A percentile compares a stretch with the other conserved stretches of the same genome.
Conservation (phyloP, 805 yeast species). For the Tetrapisispora taiwanensis region DNA sequence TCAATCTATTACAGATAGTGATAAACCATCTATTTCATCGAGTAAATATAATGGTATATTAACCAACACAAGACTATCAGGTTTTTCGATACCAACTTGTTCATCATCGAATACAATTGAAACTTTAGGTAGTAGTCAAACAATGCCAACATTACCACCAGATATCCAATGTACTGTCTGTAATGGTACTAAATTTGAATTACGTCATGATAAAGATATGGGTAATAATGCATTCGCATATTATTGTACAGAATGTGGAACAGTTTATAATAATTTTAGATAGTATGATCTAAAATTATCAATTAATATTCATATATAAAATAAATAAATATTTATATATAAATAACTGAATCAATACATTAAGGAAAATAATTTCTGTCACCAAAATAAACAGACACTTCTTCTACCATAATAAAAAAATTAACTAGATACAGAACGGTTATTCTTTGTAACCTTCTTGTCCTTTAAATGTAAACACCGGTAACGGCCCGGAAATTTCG, state of each 20-base stretch:
- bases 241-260: constrained; percentile 24
- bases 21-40: neutral
- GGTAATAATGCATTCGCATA: constrained; percentile 10
- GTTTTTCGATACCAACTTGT: neutral
- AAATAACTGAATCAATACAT: neutral
- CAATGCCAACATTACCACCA: neutral
- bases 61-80: neutral
- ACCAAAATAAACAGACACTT: too few relatives aligned
- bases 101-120: constrained; percentile 1
- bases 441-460: too few relatives aligned
- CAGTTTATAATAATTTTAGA: constrained; percentile 18
- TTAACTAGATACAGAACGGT: too few relatives aligned
- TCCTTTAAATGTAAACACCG: too few relatives aligned
- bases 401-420: too few relatives aligned
- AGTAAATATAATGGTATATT: neutral
- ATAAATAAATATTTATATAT: too few relatives aligned
- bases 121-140: neutral
- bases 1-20: neutral
- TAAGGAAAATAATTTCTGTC: too few relatives aligned
- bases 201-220: constrained; percentile 3
- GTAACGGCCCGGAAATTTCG: neutral
- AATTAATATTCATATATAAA: too few relatives aligned
- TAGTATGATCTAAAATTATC: constrained; percentile 1
- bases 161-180: constrained; percentile 19
- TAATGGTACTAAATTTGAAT: constrained; percentile 18